Conservation (phyloP, 176 grass and related monocot species). For the Pharus latifolius region DNA sequence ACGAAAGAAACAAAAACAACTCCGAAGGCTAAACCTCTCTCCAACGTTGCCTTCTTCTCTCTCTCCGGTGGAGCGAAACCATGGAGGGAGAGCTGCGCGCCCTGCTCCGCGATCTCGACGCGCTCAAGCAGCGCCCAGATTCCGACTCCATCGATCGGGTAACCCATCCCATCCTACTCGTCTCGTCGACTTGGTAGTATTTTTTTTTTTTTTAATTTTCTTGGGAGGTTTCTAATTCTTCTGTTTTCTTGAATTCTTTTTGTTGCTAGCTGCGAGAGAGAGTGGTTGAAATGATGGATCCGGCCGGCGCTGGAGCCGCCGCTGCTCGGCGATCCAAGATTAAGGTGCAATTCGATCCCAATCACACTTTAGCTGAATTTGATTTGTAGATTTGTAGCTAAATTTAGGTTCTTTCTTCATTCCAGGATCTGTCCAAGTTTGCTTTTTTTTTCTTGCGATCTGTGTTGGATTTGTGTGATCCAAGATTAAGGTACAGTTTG, state of each 20-base stretch:
- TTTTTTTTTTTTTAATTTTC: neutral
- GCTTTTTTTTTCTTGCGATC: no score
- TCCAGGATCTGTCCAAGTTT: no score
- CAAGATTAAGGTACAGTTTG: no score
- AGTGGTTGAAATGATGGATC: slow-evolving; percentile 24
- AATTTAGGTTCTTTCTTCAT: no score
- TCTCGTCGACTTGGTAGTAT: slow-evolving; percentile 7
- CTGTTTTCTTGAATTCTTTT: neutral
- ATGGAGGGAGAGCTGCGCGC: slow-evolving; percentile 67
- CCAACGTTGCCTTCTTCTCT: no score
- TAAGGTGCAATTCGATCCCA: slow-evolving; percentile 38
- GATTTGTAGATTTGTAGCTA: neutral
- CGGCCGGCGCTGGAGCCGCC: neutral
- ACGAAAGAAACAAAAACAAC: no score
- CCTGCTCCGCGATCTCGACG: slow-evolving; percentile 53
- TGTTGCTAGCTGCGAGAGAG: slow-evolving; percentile 48
- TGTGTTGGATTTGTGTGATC: no score
- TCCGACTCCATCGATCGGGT: slow-evolving; percentile 45
- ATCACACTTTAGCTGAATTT: neutral
- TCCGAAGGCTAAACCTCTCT: no score
- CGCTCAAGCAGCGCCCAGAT: slow-evolving; percentile 43
- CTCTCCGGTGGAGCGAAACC: neutral
- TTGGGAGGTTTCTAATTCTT: neutral
- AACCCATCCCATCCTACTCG: neutral
- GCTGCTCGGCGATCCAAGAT: slow-evolving; percentile 44